phyloP scores from a whole-genome alignment of 73 alveolate genomes.

The Paramecium sexaurelia region DNA sequence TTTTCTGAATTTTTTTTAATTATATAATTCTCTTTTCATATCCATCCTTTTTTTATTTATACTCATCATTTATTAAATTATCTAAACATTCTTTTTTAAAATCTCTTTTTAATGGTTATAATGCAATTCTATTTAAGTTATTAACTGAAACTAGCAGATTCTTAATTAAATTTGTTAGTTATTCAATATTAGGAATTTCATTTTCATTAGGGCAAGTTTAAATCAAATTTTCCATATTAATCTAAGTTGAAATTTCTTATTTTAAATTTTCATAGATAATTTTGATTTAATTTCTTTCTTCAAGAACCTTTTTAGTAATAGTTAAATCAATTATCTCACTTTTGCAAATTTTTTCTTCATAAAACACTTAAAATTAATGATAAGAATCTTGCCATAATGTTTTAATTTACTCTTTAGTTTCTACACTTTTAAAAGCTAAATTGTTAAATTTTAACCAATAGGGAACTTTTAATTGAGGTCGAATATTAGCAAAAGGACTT shows the following conservation, averaged over 20 bases:
- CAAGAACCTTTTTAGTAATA: neutral
- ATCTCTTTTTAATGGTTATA: neutral
- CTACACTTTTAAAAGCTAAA: constrained; percentile 4
- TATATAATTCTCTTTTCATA: neutral
- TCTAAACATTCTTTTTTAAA: neutral
- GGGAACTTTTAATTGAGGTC: neutral
- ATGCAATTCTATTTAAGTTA: neutral
- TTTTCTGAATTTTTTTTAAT: too few relatives aligned
- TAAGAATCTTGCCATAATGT: too few relatives aligned
- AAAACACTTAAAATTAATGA: too few relatives aligned
- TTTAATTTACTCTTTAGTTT: neutral
- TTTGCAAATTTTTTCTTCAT: too few relatives aligned
- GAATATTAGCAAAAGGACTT: neutral
- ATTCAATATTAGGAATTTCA: neutral
- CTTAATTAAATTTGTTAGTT: too few relatives aligned
- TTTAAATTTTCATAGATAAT: neutral
- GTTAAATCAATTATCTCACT: neutral
- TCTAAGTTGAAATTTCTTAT: too few relatives aligned
- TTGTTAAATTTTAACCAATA: constrained; percentile 52
- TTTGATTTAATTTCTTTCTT: neutral
- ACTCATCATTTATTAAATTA: neutral
- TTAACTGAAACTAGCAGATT: neutral
- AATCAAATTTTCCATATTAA: too few relatives aligned
- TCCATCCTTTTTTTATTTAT: neutral
- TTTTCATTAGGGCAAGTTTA: too few relatives aligned